Evolutionary conservation across 2,329 filamentous ascomycete genomes (phyloP).

Genomic region (Penicillium sp.): DNA sequence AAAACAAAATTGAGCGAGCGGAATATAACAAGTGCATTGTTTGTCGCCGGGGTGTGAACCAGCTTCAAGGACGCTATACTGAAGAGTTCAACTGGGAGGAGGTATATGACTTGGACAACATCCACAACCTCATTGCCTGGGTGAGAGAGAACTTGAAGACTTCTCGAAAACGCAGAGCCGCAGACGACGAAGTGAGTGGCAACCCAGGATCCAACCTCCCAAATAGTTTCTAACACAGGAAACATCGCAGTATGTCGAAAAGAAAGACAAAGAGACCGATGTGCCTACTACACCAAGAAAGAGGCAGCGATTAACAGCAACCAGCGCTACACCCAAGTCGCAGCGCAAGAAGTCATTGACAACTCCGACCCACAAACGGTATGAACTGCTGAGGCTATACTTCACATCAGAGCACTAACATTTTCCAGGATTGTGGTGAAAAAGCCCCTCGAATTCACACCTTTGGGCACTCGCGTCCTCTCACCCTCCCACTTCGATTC

Average conservation of each 20-base stretch:
- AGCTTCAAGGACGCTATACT: constrained; percentile 85
- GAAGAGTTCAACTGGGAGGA: constrained; percentile 93
- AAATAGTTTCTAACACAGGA: constrained; percentile 11
- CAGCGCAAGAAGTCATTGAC: constrained; percentile 50
- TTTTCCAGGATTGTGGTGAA: constrained; percentile 66
- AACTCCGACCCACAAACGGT: constrained; percentile 67
- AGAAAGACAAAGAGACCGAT: constrained; percentile 34
- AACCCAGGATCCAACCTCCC: neutral
- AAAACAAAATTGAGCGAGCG: constrained; percentile 58
- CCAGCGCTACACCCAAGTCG: constrained; percentile 45
- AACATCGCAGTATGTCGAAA: constrained; percentile 38
- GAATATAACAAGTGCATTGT: constrained; percentile 86
- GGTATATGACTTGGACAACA: constrained; percentile 67
- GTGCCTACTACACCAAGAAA: constrained; percentile 58
- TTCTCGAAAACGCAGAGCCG: constrained; percentile 58
- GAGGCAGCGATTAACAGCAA: constrained; percentile 54
- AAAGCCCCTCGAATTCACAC: constrained; percentile 92
- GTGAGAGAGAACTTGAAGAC: constrained; percentile 67
- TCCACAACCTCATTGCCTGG: constrained; percentile 66
- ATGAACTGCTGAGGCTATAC: constrained; percentile 6
- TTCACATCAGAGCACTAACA: constrained; percentile 21
- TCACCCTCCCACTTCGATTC: constrained; percentile 74
- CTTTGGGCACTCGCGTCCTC: constrained; percentile 83
- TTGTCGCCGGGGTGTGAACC: constrained; percentile 86
- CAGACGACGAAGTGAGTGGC: constrained; percentile 39